Base-by-base conservation (phyloP, 129 eudicot genomes). In the Pittosporum tobira region DNA sequence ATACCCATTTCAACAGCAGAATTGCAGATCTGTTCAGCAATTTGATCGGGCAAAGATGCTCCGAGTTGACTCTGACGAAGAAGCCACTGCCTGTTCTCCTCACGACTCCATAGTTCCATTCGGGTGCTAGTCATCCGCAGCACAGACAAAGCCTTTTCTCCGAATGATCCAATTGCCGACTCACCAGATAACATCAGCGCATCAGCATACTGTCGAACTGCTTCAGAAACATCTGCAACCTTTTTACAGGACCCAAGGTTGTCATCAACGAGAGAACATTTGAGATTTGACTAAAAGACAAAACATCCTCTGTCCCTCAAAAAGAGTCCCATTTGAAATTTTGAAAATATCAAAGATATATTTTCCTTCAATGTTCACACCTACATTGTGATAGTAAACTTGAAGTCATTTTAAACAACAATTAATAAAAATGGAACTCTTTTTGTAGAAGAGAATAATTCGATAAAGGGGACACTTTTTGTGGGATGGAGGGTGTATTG, bases 141-240 rank as follows among this genome's bases (percentile, higher is more conserved):
- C 24, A 80, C 88, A 59, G 75, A 75, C 7, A 80, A 64, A 63
- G 94, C 82, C 65, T 84, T 84, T 54, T 80, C 68, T 7, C 84
- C 87, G 63, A 31, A 71, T 1, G 78, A 48, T 20, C 94, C 94
- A 24, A 80, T 71, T 19, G 84, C 94, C 0, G 87, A 84, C 66
- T 84, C 94, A 51, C 94, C 87, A 48, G 94, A 84, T 7, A 84
- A 60, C 94, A 80, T 84, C 38, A 84, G 18, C 15, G 87, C 94
- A 67, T 84, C 94, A 27, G 94, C 94, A 58, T 66, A 77, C 55
- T 84, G 94, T 45, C 84, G 69, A 27, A 80, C 94, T 20, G 87
- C 87, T 67, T 84, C 93, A 57, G 84, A 83, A 38, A 83, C 83
- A 76, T 83, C 93, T 31, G 93, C 87, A 67, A 83, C 83, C 90